Evolutionary conservation across 495 filamentous ascomycete species (phyloP), one percentile per base, ranked within the genome.

Genomic region (Pyrenopolyporus hunteri): DNA sequence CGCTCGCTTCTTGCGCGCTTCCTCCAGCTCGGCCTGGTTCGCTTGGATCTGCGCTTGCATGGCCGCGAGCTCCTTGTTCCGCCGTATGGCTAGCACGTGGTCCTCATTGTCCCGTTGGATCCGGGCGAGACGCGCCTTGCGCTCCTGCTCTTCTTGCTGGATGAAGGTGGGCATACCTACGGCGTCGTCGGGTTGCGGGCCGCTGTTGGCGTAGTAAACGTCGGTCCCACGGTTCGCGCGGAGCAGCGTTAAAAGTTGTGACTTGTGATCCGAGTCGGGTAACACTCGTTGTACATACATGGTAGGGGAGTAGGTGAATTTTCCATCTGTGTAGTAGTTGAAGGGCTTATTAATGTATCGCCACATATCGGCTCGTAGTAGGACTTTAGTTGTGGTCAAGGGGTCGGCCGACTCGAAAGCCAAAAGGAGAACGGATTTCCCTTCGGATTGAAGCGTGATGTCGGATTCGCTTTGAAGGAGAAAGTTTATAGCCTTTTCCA

Each of bases 351-450:
- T 82, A 57, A 80, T 68, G 29, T 72, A 62, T 57, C 73, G 76
- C 79, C 79, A 82, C 52, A 80, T 67, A 28, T 73, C 78, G 6
- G 71, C 73, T 55, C 76, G 78, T 17, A 82, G 66, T 4, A 82
- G 66, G 8, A 73, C 70, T 23, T 69, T 71, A 0, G 76, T 79
- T 7, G 74, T 80, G 0, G 74, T 64, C 20, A 80, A 14, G 2
- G 79, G 75, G 29, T 82, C 76, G 6, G 57, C 42, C 1, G 77
- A 76, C 52, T 78, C 66, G 7, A 82, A 67, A 1, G 78, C 77
- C 11, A 82, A 73, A 17, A 77, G 72, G 16, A 82, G 66, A 8
- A 71, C 65, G 0, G 78, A 76, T 50, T 80, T 80, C 4, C 77
- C 78, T 19, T 76, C 57, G 1, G 70, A 72, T 48, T 76, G 74